A percentile compares a stretch with the other conserved stretches of the same genome.
Conservation (phyloP, 2,329 filamentous ascomycete genomes). For the Diaporthe citrichinensis region DNA sequence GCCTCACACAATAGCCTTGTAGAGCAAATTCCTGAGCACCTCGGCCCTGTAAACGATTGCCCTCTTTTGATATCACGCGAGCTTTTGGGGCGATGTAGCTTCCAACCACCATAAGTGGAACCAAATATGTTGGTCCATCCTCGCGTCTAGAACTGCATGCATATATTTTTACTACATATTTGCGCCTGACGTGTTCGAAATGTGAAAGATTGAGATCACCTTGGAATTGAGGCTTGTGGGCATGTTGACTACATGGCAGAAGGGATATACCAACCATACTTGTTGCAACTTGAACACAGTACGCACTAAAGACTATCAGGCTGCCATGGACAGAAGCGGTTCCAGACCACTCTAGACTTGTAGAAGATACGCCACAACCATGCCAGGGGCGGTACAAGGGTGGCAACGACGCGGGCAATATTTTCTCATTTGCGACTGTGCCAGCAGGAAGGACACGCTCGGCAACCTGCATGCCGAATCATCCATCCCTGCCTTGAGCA, state of each 20-base stretch:
- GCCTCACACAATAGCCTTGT: background rate
- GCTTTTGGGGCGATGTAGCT: background rate
- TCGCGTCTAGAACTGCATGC: background rate
- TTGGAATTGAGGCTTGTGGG: background rate
- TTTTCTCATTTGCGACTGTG: background rate
- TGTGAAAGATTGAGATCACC: background rate
- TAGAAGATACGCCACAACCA: background rate
- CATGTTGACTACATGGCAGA: too few species aligned
- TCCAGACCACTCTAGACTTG: background rate
- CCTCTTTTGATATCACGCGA: background rate
- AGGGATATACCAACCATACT: background rate
- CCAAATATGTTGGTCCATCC: background rate
- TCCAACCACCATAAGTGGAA: background rate
- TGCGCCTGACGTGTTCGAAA: background rate
- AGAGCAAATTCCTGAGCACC: background rate
- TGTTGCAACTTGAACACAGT: background rate
- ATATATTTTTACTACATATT: background rate
- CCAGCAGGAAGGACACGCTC: background rate
- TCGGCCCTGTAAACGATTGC: background rate
- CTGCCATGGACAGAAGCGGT: background rate
- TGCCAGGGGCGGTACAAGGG: too few species aligned
- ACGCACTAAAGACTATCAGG: background rate
- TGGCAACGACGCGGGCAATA: background rate
- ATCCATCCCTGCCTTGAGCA: background rate
- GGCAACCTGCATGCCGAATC: background rate